Evolutionary conservation across 2,329 filamentous ascomycete genomes (phyloP).

Genomic region (Botrytis paeoniae): DNA sequence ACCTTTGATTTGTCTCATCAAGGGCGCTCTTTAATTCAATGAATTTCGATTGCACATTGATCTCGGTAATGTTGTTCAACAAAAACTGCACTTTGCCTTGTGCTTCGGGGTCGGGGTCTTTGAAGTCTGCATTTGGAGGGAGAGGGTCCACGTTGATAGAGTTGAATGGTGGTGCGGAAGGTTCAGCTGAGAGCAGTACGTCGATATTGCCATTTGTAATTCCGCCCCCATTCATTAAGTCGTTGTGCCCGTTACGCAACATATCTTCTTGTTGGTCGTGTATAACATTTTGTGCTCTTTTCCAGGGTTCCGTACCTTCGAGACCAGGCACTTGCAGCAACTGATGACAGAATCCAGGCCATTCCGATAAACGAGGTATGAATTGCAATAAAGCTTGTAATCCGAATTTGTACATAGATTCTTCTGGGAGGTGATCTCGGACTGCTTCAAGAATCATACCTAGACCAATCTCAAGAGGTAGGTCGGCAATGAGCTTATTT

Average conservation of each 20-base stretch:
- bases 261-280: constrained; percentile 63
- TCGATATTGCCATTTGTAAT: constrained; percentile 70
- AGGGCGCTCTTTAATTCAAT: constrained; percentile 76
- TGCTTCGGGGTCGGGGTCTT: constrained; percentile 78
- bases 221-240: constrained; percentile 45
- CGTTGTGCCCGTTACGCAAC: constrained; percentile 47
- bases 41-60: constrained; percentile 81
- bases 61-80: constrained; percentile 91
- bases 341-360: constrained; percentile 91
- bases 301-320: constrained; percentile 79
- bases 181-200: constrained; percentile 57
- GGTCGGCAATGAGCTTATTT: constrained; percentile 82
- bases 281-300: constrained; percentile 77
- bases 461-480: constrained; percentile 89
- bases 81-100: constrained; percentile 95
- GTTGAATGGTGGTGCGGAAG: constrained; percentile 67
- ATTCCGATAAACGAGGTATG: constrained; percentile 77
- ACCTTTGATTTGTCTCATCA: constrained; percentile 80
- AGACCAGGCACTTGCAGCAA: constrained; percentile 79
- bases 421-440: constrained; percentile 74
- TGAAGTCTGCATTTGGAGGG: constrained; percentile 60
- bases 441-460: constrained; percentile 98
- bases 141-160: constrained; percentile 75
- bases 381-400: constrained; percentile 92
- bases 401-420: constrained; percentile 97